Evolutionary conservation across 495 filamentous ascomycete genomes (phyloP).

Genomic region (Penicillium pancosmium): DNA sequence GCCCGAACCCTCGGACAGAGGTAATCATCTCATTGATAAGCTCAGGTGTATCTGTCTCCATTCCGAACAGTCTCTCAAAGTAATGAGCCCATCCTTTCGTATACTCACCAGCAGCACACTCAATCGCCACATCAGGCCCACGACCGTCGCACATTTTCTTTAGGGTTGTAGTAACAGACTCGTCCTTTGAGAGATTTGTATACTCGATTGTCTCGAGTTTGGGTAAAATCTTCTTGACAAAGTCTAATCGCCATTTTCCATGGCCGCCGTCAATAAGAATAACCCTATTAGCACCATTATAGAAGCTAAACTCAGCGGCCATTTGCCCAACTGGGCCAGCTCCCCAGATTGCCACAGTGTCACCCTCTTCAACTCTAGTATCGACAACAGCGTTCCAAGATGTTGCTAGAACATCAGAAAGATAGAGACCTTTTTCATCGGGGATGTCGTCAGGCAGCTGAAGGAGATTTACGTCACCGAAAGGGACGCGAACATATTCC

Average conservation of each 20-base stretch:
- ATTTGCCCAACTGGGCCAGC: constrained; percentile 78
- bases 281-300: constrained; percentile 72
- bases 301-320: constrained; percentile 71
- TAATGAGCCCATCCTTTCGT: constrained; percentile 82
- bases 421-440: constrained; percentile 83
- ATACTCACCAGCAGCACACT: constrained; percentile 85
- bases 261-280: constrained; percentile 79
- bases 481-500: constrained; percentile 83
- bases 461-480: constrained; percentile 83
- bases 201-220: constrained; percentile 65
- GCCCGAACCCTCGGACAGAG: constrained; percentile 73
- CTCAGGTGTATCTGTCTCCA: constrained; percentile 86
- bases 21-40: constrained; percentile 88
- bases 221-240: constrained; percentile 63
- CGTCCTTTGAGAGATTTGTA: constrained; percentile 50
- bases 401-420: constrained; percentile 80
- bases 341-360: constrained; percentile 58
- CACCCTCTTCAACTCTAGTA: constrained; percentile 65
- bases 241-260: constrained; percentile 65
- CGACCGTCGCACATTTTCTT: constrained; percentile 66
- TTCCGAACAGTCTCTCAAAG: constrained; percentile 69
- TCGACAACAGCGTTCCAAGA: constrained; percentile 83
- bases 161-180: constrained; percentile 67
- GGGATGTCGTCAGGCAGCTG: constrained; percentile 79
- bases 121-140: constrained; percentile 78